These are phyloP conservation scores for Stereum hirsutum DNA, from an alignment of 1,284 basidiomycete species.

Conservation along the genomic window DNA sequence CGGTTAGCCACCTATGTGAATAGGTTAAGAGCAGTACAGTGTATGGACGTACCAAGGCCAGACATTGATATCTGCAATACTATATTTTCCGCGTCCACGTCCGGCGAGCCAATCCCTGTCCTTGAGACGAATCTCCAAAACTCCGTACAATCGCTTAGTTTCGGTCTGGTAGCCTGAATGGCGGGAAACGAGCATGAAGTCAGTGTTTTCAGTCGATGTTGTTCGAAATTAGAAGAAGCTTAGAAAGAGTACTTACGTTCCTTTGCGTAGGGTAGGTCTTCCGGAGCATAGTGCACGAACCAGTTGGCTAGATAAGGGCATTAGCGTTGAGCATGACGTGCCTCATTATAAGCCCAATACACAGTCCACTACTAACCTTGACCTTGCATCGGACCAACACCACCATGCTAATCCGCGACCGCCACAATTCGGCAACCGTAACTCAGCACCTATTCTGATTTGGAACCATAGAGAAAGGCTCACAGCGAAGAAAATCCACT, in stretches of 20 bases:
- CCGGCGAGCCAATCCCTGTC: constrained; percentile 66
- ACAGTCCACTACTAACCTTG: constrained; percentile 28
- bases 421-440: background rate
- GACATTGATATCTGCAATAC: constrained; percentile 57
- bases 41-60: constrained; percentile 35
- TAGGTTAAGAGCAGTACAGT: constrained; percentile 12
- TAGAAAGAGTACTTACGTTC: constrained; percentile 29
- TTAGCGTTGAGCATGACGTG: background rate
- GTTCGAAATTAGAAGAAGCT: background rate
- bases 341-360: constrained; percentile 15
- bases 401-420: constrained; percentile 40
- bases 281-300: constrained; percentile 46
- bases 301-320: constrained; percentile 33
- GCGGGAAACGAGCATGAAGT: background rate
- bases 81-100: constrained; percentile 53
- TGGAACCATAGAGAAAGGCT: constrained; percentile 1
- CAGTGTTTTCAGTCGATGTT: background rate
- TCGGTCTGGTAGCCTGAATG: constrained; percentile 62
- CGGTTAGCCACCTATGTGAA: background rate
- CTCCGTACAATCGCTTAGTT: constrained; percentile 69
- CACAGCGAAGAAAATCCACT: constrained; percentile 77
- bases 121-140: constrained; percentile 62
- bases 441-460: background rate
- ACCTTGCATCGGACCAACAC: constrained; percentile 71
- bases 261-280: constrained; percentile 59